Conservation (phyloP, 331 rosid genomes). For the Malus hybrid region DNA sequence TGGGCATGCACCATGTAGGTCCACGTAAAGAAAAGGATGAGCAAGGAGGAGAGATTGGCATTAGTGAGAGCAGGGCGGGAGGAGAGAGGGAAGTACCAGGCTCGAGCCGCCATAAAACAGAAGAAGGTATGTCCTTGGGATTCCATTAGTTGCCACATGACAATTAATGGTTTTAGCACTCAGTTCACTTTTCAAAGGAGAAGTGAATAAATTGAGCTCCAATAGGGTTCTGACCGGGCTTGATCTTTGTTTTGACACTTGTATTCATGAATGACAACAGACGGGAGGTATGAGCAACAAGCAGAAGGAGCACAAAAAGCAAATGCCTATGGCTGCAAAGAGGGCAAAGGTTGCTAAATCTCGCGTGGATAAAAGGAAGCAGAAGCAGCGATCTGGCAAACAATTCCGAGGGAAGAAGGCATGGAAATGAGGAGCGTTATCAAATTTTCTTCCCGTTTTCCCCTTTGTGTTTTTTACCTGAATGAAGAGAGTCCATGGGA, state of each 20-base stretch:
- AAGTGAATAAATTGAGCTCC: neutral
- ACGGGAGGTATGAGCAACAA: conserved; percentile 79
- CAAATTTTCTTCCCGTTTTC: neutral
- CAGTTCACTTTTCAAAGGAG: neutral
- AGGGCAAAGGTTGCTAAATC: conserved; percentile 41
- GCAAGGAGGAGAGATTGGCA: conserved; percentile 67
- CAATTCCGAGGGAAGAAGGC: conserved; percentile 69
- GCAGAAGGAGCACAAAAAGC: conserved; percentile 77
- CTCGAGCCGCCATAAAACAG: conserved; percentile 76
- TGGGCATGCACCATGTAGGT: conserved; percentile 29
- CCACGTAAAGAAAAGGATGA: conserved; percentile 59
- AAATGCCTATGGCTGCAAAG: conserved; percentile 70
- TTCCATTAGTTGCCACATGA: neutral
- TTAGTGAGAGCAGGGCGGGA: conserved; percentile 82
- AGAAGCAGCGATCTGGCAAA: conserved; percentile 39
- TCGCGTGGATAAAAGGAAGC: conserved; percentile 42
- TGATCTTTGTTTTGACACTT: neutral
- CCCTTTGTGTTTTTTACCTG: neutral
- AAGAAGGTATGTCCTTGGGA: conserved; percentile 50
- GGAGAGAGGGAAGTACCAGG: conserved; percentile 69
- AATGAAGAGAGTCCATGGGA: conserved; percentile 1
- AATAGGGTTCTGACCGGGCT: neutral
- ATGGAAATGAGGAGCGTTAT: conserved; percentile 34
- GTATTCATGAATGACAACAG: conserved; percentile 22
- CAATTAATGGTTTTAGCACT: neutral